phyloP scores from a whole-genome alignment of 371 early-diverging fungal species.

The Zychaea mexicana region DNA sequence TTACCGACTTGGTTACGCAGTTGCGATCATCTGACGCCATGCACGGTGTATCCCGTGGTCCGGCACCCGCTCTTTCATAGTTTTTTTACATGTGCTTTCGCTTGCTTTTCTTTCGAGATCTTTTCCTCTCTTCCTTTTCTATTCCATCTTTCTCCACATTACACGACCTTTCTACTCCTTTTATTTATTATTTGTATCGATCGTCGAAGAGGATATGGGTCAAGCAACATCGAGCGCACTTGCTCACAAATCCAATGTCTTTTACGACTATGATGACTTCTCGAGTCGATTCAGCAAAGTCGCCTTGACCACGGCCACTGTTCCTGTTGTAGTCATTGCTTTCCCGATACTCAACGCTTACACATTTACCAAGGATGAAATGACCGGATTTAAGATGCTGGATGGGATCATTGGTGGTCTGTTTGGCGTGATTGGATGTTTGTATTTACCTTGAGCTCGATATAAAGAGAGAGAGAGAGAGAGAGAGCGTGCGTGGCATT shows the following conservation, averaged over 20 bases:
- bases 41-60: slow-evolving; percentile 1
- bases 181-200: not conserved
- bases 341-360: slow-evolving; percentile 50
- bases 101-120: not conserved
- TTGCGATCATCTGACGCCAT: slow-evolving; percentile 12
- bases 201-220: slow-evolving; percentile 28
- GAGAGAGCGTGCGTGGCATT: too few relatives aligned
- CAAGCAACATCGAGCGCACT: slow-evolving; percentile 40
- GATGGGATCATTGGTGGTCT: slow-evolving; percentile 50
- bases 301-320: slow-evolving; percentile 41
- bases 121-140: slow-evolving; percentile 11
- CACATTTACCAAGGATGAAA: slow-evolving; percentile 37
- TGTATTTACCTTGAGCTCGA: slow-evolving; percentile 1
- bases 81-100: not conserved
- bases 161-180: slow-evolving; percentile 1
- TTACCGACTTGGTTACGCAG: slow-evolving; percentile 9
- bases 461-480: too few relatives aligned
- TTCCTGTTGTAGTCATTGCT: slow-evolving; percentile 52
- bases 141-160: not conserved
- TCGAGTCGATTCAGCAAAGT: slow-evolving; percentile 41
- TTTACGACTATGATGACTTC: slow-evolving; percentile 42
- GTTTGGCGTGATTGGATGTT: slow-evolving; percentile 52
- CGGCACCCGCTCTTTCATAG: not conserved
- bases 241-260: slow-evolving; percentile 24
- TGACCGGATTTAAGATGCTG: slow-evolving; percentile 42